Percentiles rank a stretch among this genome's conserved stretches.
Conservation (phyloP, 2,329 filamentous ascomycete species). For the Xylaria sp. region DNA sequence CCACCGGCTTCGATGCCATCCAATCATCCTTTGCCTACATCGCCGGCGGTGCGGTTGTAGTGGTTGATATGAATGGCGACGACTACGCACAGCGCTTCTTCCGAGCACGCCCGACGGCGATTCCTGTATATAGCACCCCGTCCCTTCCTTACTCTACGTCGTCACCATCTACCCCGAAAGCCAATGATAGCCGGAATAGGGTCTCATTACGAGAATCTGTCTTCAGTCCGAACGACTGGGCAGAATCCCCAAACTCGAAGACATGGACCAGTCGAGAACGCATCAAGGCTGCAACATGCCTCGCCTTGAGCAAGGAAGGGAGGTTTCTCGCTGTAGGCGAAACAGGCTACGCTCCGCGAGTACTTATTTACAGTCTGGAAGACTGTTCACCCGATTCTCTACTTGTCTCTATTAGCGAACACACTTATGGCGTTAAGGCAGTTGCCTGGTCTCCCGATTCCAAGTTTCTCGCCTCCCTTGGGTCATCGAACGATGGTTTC, state of each 20-base stretch:
- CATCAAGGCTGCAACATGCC: slow-evolving; percentile 92
- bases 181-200: slow-evolving; percentile 71
- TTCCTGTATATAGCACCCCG: slow-evolving; percentile 70
- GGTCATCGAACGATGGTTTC: slow-evolving; percentile 90
- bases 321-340: slow-evolving; percentile 92
- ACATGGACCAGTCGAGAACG: slow-evolving; percentile 90
- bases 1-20: slow-evolving; percentile 87
- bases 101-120: slow-evolving; percentile 81
- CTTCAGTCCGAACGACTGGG: slow-evolving; percentile 60
- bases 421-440: slow-evolving; percentile 87
- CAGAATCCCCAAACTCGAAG: slow-evolving; percentile 73
- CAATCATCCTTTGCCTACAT: slow-evolving; percentile 86
- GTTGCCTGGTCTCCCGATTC: slow-evolving; percentile 91
- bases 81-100: slow-evolving; percentile 84
- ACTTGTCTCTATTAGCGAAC: slow-evolving; percentile 86
- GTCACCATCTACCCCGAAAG: slow-evolving; percentile 66
- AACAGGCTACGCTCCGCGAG: slow-evolving; percentile 91
- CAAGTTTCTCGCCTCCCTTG: slow-evolving; percentile 86
- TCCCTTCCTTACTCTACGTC: slow-evolving; percentile 61
- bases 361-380: slow-evolving; percentile 87
- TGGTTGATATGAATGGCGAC: slow-evolving; percentile 80
- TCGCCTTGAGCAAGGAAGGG: slow-evolving; percentile 88
- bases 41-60: slow-evolving; percentile 91
- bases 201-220: slow-evolving; percentile 62
- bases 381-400: slow-evolving; percentile 84